These are phyloP conservation scores for Trichoderma endophyticum DNA, from an alignment of 2,329 filamentous ascomycete genomes.

Conservation along the genomic window DNA sequence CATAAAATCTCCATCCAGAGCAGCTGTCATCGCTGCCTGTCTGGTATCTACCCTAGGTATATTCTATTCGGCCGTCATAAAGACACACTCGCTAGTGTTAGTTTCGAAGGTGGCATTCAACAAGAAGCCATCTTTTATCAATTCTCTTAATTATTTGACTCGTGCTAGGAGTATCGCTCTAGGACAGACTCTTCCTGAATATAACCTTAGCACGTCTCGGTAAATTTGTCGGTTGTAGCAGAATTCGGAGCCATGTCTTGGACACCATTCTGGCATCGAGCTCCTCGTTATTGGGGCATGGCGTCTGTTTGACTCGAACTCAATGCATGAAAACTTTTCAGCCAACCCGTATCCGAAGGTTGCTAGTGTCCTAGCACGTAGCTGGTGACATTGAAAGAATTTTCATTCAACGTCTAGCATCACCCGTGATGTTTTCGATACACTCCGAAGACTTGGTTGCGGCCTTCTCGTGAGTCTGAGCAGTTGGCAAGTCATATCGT, in stretches of 20 bases:
- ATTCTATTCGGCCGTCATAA: not conserved
- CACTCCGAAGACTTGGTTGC: not conserved
- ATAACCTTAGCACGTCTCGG: not conserved
- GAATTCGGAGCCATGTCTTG: not conserved
- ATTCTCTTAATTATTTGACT: not conserved
- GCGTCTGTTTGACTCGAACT: not conserved
- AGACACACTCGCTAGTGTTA: not conserved
- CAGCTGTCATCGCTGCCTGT: not conserved
- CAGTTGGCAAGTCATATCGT: not conserved
- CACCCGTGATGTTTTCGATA: not conserved
- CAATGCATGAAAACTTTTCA: not conserved
- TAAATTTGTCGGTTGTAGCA: not conserved
- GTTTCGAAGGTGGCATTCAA: not conserved
- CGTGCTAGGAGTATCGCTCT: not conserved
- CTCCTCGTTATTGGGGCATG: not conserved
- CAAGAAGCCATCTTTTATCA: not conserved
- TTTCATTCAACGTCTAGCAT: not conserved
- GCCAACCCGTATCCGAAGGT: not conserved
- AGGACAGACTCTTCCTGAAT: not conserved
- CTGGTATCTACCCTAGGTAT: not conserved
- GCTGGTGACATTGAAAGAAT: not conserved
- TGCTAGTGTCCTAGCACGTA: not conserved
- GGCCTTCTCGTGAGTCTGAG: not conserved
- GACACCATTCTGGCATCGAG: not conserved
- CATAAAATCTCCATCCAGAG: not conserved